These are phyloP conservation scores for Tothia fuscella DNA, from an alignment of 2,329 filamentous ascomycete genomes.

Conservation along the genomic window DNA sequence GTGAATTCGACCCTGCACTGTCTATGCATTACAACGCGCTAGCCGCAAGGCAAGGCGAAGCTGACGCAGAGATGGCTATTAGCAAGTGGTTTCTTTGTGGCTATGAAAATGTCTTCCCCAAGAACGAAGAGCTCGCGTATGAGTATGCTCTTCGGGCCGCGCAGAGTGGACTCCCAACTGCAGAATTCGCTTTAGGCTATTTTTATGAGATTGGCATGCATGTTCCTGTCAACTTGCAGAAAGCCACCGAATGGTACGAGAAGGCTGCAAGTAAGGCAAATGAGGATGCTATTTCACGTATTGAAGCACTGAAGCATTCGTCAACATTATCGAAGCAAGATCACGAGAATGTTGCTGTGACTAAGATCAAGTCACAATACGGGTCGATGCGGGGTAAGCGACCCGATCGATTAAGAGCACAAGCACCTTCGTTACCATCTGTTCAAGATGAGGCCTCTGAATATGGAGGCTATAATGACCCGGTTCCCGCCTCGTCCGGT, in stretches of 20 bases:
- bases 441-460: conserved; percentile 22
- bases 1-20: conserved; percentile 85
- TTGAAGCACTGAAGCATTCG: conserved; percentile 73
- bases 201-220: conserved; percentile 96
- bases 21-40: conserved; percentile 94
- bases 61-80: conserved; percentile 88
- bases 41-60: conserved; percentile 80
- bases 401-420: conserved; percentile 29
- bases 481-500: too few species aligned
- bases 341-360: conserved; percentile 84
- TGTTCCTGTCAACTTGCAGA: conserved; percentile 67
- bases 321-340: conserved; percentile 80
- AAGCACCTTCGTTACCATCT: conserved; percentile 25
- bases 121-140: conserved; percentile 91
- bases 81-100: conserved; percentile 99
- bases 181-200: conserved; percentile 94
- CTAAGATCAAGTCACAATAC: conserved; percentile 57
- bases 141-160: conserved; percentile 84
- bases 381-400: conserved; percentile 39
- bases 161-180: conserved; percentile 67
- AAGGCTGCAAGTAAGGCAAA: conserved; percentile 85
- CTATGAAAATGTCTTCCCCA: conserved; percentile 80
- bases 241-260: conserved; percentile 82
- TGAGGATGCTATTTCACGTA: conserved; percentile 68
- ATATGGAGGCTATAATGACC: too few species aligned